Base-by-base conservation (phyloP, 2,329 filamentous ascomycete genomes). In the Pseudogymnoascus destructans region DNA sequence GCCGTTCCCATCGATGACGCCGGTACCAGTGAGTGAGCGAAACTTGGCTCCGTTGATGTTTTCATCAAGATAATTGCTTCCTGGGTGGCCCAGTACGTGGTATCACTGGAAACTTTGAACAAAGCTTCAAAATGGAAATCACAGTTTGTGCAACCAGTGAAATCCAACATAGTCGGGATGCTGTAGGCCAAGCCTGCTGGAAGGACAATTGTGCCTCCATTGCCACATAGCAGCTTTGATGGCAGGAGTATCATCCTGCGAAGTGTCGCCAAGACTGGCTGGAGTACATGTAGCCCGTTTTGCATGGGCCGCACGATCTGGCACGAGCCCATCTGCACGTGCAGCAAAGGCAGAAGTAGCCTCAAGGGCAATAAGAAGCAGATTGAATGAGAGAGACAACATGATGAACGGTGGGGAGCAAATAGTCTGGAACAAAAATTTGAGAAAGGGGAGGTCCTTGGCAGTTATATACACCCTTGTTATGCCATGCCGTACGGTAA, bases 1-100 rank as follows among this genome's bases (percentile, higher is more conserved):
- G 0, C 74, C 74, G 62, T 74, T 76, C 1, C 74, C 75, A 62
- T 77, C 74, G 42, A 77, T 74, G 0, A 74, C 62, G 13, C 75
- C 75, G 1, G 61, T 65, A 5, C 71, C 73, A 0, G 69, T 73
- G 1, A 71, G 25, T 0, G 72, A 75, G 8, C 66, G 67, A n/a
- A 77, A 69, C 21, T 68, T 73, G 19, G 71, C 66, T 0, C 69
- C 71, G 2, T 64, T 68, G 32, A 75, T 70, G 8, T 67, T 65
- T 69, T 64, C 7, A 76, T 63, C 40, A 66, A 64, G 38, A 77
- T 70, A 58, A 76, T 73, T 9, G 70, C 69, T 0, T 63, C 68
- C 57, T 70, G 69, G 13, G 71, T 71, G 21, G 70, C 65, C 75
- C 75, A 77, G 59, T 72, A 73, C 30, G 68, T 64, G 5, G 71